A percentile compares a stretch with the other conserved stretches of the same genome.
Evolutionary conservation across 1,284 basidiomycete genomes (phyloP).

Genomic region (Austroboletus niveus): DNA sequence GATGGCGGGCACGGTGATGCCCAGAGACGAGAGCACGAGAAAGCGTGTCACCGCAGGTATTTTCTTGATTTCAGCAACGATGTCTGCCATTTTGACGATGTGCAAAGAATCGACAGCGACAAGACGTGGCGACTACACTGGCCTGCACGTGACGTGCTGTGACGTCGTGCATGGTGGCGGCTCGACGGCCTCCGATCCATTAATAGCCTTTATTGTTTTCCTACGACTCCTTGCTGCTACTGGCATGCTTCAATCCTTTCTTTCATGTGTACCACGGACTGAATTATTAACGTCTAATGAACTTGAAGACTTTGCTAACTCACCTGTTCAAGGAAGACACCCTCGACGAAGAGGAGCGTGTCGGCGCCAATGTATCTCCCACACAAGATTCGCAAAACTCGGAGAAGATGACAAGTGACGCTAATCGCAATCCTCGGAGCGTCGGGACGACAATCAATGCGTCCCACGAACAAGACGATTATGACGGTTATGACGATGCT

Average conservation of each 20-base stretch:
- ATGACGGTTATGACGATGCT: slow-evolving; percentile 3
- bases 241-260: neutral
- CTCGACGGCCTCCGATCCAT: neutral
- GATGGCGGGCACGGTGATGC: slow-evolving; percentile 61
- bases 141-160: slow-evolving; percentile 9
- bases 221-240: neutral
- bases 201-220: neutral
- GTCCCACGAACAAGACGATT: slow-evolving; percentile 9
- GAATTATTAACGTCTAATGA: slow-evolving; percentile 11
- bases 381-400: too few species aligned
- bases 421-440: neutral
- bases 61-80: slow-evolving; percentile 66
- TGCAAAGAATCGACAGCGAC: neutral
- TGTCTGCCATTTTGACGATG: slow-evolving; percentile 26
- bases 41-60: slow-evolving; percentile 86
- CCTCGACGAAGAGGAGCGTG: slow-evolving; percentile 18
- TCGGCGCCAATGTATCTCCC: neutral
- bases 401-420: slow-evolving; percentile 2
- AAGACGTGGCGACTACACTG: neutral
- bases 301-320: slow-evolving; percentile 6
- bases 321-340: slow-evolving; percentile 7
- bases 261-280: slow-evolving; percentile 10
- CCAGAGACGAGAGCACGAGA: slow-evolving; percentile 60
- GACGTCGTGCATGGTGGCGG: neutral
- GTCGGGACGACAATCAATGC: neutral